Base-by-base conservation (phyloP, 169 alveolate species). In the Plasmodium coatneyi region DNA sequence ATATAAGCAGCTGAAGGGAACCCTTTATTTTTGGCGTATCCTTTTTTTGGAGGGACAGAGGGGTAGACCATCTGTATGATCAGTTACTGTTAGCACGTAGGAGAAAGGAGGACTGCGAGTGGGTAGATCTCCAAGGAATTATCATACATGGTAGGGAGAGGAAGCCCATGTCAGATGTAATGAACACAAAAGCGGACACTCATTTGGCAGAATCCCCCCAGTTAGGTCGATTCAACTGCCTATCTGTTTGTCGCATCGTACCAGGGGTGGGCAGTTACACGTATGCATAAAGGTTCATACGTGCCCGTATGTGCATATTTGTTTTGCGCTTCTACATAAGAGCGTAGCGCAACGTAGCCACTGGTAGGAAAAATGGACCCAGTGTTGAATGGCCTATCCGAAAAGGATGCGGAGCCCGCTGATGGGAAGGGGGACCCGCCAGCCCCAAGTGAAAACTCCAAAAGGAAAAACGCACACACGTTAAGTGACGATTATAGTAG, bases 381-480 rank as follows among this genome's bases (percentile, higher is more conserved):
- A 46, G 72, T 22, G 43, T 39, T 6, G 7, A 22, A 81, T 22
- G 71, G 39, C 14, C n/a, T 30, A 81, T 3, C 52, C 41, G 78
- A 81, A 52, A 28, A 81, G 70, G 34, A 81, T 19, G 43, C 36
- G 10, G 91, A 66, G 28, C 14, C 56, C 60, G 72, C 39, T 16
- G 60, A 6, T 14, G 25, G 19, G 46, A 5, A 41, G 9, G 80
- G 71, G 12, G 80, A 82, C 25, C 19, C 36, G 16, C 30, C 32
- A 43, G 16, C 41, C 70, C 22, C 7, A n/a, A 56, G 71, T 82
- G 91, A 82, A 82, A 25, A 16, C 5, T 25, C 66, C 2, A 82
- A 82, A 82, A 82, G 70, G 70, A 82, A 82, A 82, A 60, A 60
- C 12, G 43, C 28, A 82, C 30, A 28, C 72, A 56, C 25, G 36